Evolutionary conservation across 2,329 filamentous ascomycete genomes (phyloP), one percentile per base, ranked within the genome.

Genomic region (Coleophoma cylindrospora): DNA sequence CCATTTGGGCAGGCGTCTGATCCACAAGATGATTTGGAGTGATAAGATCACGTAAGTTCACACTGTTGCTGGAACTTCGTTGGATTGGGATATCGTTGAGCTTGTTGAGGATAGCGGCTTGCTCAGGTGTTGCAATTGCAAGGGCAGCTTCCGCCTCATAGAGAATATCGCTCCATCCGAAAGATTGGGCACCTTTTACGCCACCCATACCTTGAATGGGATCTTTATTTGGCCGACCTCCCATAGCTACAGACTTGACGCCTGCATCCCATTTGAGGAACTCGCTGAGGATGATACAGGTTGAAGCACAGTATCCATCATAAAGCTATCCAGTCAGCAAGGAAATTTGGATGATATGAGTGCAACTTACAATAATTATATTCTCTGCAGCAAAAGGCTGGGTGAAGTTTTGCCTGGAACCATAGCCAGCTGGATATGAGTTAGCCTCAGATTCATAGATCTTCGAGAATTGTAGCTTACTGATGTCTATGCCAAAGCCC

Each of bases 201-300:
- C 83, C 84, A n/a, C 83, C 82, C 15, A 85, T 71, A 4, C 73
- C 75, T 68, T 86, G 81, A 69, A 84, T 86, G 1, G 76, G 74
- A 0, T 68, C 67, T 0, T 70, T 58, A 11, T 68, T 66, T 0
- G 83, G 77, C 1, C 79, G 76, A 2, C 85, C 85, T 10, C 85
- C 84, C 21, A 83, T 69, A 1, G 73, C 72, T 43, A 86, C 72
- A 34, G 76, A 77, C 54, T 76, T 76, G 2, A 86, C 75, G 19
- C 76, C 74, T 33, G 70, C 71, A 50, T 72, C 69, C 51, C 70
- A 64, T 7, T 73, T 71, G 70, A 84, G 74, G 21, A 82, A 69
- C 41, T 80, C 74, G 12, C 70, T 69, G 61, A 84, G 80, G 38
- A 80, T 68, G 32, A 79, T 74, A 63, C 82, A 86, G 3, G 82